Conservation (phyloP, 1,284 basidiomycete species). For the Trichosporon ovoides region DNA sequence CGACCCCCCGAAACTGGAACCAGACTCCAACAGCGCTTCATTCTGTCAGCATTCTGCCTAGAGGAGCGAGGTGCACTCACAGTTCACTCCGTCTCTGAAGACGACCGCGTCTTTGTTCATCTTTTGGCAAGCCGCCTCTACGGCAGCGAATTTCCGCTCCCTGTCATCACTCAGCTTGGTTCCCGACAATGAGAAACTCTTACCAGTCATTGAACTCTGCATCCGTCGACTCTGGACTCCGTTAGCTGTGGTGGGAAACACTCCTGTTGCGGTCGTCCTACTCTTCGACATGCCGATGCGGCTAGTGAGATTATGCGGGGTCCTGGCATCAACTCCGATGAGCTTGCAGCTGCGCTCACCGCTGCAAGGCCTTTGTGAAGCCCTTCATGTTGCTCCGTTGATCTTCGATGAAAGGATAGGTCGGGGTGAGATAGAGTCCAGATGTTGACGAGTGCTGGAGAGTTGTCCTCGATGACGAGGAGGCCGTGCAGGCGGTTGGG, state of each 20-base stretch:
- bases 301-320: conserved; percentile 77
- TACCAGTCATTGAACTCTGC: conserved; percentile 63
- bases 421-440: neutral
- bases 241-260: neutral
- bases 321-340: conserved; percentile 49
- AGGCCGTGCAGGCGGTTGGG: neutral
- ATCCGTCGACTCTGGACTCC: conserved; percentile 65
- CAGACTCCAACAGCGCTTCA: conserved; percentile 72
- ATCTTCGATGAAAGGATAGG: neutral
- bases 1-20: conserved; percentile 69
- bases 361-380: conserved; percentile 67
- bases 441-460: neutral
- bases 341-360: conserved; percentile 52
- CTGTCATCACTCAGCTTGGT: conserved; percentile 20
- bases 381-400: conserved; percentile 61
- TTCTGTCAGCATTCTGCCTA: neutral
- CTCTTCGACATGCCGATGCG: conserved; percentile 88
- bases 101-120: conserved; percentile 84
- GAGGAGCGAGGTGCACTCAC: conserved; percentile 53
- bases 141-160: conserved; percentile 66
- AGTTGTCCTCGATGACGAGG: neutral
- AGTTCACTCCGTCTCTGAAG: conserved; percentile 74
- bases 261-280: conserved; percentile 49
- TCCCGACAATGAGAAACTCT: conserved; percentile 5
- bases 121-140: conserved; percentile 81